These are phyloP conservation scores for Bauhinia variegata DNA, from an alignment of 306 rosid genomes.

Conservation along the genomic window DNA sequence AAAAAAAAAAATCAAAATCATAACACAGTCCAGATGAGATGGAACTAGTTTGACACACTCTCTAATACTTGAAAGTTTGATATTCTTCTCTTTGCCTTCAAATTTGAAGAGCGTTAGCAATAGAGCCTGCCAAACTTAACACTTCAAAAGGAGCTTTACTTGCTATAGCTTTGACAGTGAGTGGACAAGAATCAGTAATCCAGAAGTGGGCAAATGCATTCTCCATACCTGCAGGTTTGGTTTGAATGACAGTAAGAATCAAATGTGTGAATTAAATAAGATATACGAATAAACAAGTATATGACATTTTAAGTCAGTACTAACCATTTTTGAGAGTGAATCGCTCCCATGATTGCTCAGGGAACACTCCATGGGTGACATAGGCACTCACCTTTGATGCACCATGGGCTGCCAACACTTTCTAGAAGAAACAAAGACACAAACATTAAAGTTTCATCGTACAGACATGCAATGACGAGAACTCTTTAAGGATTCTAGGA, in stretches of 20 bases:
- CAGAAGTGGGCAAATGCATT: constrained; percentile 81
- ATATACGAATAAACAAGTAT: not conserved
- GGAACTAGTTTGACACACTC: not conserved
- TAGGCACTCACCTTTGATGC: constrained; percentile 93
- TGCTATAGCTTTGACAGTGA: constrained; percentile 72
- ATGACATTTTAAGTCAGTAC: constrained; percentile 18
- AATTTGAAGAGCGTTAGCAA: constrained; percentile 78
- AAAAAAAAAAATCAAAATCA: too few relatives aligned
- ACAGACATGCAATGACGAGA: not conserved
- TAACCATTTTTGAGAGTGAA: constrained; percentile 75
- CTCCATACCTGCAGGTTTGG: constrained; percentile 43
- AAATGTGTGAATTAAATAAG: not conserved
- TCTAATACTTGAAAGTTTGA: not conserved
- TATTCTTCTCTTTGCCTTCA: constrained; percentile 37
- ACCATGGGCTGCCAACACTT: constrained; percentile 85
- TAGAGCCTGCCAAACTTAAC: constrained; percentile 85
- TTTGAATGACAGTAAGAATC: constrained; percentile 20
- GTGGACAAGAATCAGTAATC: constrained; percentile 96
- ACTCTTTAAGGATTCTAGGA: constrained; percentile 1
- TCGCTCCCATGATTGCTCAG: constrained; percentile 77
- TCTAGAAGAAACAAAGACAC: constrained; percentile 50
- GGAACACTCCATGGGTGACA: constrained; percentile 93
- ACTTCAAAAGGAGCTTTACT: constrained; percentile 87
- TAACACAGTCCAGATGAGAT: too few relatives aligned
- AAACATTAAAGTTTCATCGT: constrained; percentile 19